Conservation (phyloP, 2,329 filamentous ascomycete genomes). For the Scolecobasidium constrictum region DNA sequence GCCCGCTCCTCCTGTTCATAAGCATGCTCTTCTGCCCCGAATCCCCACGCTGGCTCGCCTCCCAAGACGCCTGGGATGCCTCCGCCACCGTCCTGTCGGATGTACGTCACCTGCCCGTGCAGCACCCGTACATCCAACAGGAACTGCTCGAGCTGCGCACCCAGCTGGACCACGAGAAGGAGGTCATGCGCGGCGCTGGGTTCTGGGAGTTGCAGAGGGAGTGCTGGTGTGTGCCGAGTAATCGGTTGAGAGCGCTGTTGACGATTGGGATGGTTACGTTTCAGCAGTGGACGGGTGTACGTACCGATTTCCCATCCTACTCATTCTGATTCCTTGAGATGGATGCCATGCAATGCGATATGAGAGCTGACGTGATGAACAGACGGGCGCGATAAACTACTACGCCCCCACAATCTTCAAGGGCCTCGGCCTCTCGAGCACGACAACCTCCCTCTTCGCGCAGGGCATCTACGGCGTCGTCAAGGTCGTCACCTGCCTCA, state of each 20-base stretch:
- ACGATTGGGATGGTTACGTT: constrained; percentile 55
- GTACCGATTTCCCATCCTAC: too few relatives aligned
- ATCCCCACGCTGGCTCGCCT: constrained; percentile 57
- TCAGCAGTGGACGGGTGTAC: constrained; percentile 65
- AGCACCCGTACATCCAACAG: constrained; percentile 24
- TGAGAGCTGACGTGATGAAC: too few relatives aligned
- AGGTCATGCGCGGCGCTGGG: constrained; percentile 40
- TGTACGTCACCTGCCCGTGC: constrained; percentile 41
- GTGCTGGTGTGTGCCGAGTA: constrained; percentile 35
- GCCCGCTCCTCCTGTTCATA: constrained; percentile 47
- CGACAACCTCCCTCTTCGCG: constrained; percentile 52
- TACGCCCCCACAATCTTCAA: constrained; percentile 61
- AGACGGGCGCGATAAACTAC: constrained; percentile 44
- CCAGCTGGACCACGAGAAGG: constrained; percentile 42
- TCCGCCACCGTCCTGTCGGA: constrained; percentile 44
- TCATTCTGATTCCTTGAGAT: too few relatives aligned
- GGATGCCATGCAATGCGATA: too few relatives aligned
- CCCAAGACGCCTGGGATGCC: constrained; percentile 57
- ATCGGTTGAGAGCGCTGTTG: constrained; percentile 52
- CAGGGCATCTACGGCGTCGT: constrained; percentile 65
- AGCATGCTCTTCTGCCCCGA: constrained; percentile 56
- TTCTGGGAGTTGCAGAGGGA: constrained; percentile 29
- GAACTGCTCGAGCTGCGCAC: constrained; percentile 26
- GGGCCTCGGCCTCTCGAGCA: constrained; percentile 49
- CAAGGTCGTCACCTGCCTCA: constrained; percentile 52